Conservation (phyloP, 768 basidiomycete genomes). For the Mycena rosella region DNA sequence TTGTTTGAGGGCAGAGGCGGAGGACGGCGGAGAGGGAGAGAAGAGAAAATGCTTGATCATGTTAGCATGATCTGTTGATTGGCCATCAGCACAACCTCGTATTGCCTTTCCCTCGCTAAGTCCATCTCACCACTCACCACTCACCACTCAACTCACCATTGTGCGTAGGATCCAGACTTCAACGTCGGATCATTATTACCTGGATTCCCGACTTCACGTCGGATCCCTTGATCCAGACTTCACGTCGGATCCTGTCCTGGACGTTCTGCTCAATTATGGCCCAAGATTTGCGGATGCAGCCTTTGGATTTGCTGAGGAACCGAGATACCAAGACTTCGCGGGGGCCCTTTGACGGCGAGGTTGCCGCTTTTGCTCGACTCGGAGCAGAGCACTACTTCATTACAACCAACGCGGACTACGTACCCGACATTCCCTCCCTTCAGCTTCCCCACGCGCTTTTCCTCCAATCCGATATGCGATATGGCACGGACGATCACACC, state of each 20-base stretch:
- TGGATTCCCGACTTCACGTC: too few relatives aligned
- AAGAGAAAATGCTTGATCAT: too few relatives aligned
- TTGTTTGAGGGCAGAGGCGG: too few relatives aligned
- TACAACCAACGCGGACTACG: slow-evolving; percentile 5
- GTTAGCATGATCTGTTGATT: too few relatives aligned
- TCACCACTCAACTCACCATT: too few relatives aligned
- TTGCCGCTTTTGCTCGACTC: background rate
- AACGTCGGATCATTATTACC: background rate
- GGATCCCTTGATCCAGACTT: background rate
- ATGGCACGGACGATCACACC: slow-evolving; percentile 4
- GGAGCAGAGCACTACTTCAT: slow-evolving; percentile 1
- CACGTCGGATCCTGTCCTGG: slow-evolving; percentile 1
- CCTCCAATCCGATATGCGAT: background rate
- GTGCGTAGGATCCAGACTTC: background rate
- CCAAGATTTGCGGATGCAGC: background rate
- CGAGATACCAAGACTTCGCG: background rate
- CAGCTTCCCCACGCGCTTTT: background rate
- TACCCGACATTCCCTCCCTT: background rate
- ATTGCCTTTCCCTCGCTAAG: too few relatives aligned
- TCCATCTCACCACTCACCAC: too few relatives aligned
- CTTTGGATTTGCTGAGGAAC: slow-evolving; percentile 2
- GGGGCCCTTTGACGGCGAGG: slow-evolving; percentile 4
- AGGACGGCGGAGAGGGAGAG: too few relatives aligned
- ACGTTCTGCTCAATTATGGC: too few relatives aligned
- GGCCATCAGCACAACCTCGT: too few relatives aligned